Evolutionary conservation across 2,329 filamentous ascomycete species (phyloP), one percentile per base, ranked within the genome.

Genomic region (Ilyonectria destructans): DNA sequence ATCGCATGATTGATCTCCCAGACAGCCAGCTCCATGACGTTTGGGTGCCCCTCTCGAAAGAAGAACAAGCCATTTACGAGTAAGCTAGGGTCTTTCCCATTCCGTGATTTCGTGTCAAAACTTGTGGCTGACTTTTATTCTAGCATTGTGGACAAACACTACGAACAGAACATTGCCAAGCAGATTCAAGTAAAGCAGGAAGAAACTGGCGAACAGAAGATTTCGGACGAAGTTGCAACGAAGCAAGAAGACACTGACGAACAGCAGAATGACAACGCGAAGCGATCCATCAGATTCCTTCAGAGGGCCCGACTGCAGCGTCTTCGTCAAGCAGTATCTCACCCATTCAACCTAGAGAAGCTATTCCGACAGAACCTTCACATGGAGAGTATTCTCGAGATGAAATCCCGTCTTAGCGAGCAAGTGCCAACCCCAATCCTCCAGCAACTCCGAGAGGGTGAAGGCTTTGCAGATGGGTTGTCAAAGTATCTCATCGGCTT

Each of bases 291-390:
- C 37, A 17, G 10, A 17, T 26, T 10, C 2, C n/a, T 59, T 19
- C 37, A 31, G 21, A 2, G 40, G 4, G 6, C 29, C 9, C 46
- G 54, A 17, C 46, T 57, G 17, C 55, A 54, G 26, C 62, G 70
- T 0, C n/a, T 75, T 0, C 67, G 75, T 0, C 77, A 80, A 43
- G 62, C 69, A 0, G 59, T 73, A 0, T 81, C 79, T 0, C 80
- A 82, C 23, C 45, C 72, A 0, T 79, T 80, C 55, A 73, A 70
- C 12, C 64, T 81, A 0, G 80, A 82, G 15, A 68, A n/a, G 1
- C 58, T 77, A n/a, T 60, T 80, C 10, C 68, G 68, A 49, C 9
- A 55, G 6, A 6, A 12, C 0, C 10, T 69, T 2, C 13, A 56
- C 0, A 13, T 31, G 0, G n/a, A 40, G 1, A 43, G 61, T 0